These are phyloP conservation scores for Niveomyces coronatus DNA, from an alignment of 2,329 filamentous ascomycete species.

Conservation along the genomic window DNA sequence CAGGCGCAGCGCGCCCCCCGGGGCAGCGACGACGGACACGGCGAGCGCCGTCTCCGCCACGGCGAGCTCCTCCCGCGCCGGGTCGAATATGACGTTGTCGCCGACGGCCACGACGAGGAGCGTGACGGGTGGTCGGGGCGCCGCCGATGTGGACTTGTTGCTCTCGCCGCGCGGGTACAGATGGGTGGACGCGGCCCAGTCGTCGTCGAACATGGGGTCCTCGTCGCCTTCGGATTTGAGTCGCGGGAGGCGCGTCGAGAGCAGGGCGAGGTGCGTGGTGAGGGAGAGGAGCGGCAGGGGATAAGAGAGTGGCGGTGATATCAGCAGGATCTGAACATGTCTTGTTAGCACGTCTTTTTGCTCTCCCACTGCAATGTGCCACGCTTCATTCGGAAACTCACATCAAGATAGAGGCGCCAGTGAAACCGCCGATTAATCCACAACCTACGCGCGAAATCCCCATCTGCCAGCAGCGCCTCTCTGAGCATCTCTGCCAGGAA, in stretches of 20 bases:
- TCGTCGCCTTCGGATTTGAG: constrained; percentile 86
- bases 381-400: no score
- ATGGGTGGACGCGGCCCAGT: constrained; percentile 77
- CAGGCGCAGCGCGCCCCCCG: constrained; percentile 40
- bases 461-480: constrained; percentile 72
- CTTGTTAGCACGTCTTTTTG: constrained; percentile 12
- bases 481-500: constrained; percentile 82
- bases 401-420: constrained; percentile 93
- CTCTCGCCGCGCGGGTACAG: constrained; percentile 53
- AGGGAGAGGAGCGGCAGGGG: constrained; percentile 86
- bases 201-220: constrained; percentile 95
- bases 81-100: constrained; percentile 88
- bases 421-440: constrained; percentile 88
- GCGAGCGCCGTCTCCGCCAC: constrained; percentile 86
- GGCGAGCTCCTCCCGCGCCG: constrained; percentile 79
- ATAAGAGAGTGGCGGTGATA: constrained; percentile 88
- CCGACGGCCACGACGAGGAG: constrained; percentile 81
- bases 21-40: constrained; percentile 57
- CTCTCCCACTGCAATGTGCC: no score
- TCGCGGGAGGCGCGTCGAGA: constrained; percentile 73
- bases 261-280: constrained; percentile 85
- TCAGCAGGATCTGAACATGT: constrained; percentile 65
- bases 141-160: constrained; percentile 11
- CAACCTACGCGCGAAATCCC: constrained; percentile 57
- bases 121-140: constrained; percentile 67